A percentile compares a stretch with the other conserved stretches of the same genome.
Conservation (phyloP, 768 basidiomycete species). For the Cantharellus anzutake region DNA sequence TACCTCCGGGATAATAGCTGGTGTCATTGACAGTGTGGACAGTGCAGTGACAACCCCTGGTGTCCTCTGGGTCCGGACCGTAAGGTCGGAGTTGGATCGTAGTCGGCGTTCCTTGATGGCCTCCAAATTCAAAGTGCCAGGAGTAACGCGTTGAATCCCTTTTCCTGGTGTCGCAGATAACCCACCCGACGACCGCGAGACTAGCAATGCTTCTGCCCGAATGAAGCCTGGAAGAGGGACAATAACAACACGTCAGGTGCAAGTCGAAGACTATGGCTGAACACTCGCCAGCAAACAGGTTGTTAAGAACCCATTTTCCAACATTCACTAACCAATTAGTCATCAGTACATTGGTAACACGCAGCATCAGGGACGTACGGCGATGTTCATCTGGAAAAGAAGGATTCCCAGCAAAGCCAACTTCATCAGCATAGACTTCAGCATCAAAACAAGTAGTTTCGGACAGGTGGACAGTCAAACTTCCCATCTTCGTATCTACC, state of each 20-base stretch:
- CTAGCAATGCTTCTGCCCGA: neutral
- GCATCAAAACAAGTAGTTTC: constrained; percentile 75
- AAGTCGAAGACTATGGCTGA: neutral
- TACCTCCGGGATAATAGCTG: constrained; percentile 23
- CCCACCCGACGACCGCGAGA: too few relatives aligned
- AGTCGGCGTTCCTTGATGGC: constrained; percentile 11
- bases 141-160: too few relatives aligned
- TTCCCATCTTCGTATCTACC: constrained; percentile 78
- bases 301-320: constrained; percentile 79
- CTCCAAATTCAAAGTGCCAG: too few relatives aligned
- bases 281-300: constrained; percentile 43
- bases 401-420: constrained; percentile 43
- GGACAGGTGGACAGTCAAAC: constrained; percentile 70
- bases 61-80: constrained; percentile 9
- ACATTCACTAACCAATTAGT: constrained; percentile 46
- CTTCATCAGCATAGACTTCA: constrained; percentile 88
- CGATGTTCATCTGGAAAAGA: constrained; percentile 61
- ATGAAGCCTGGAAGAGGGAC: constrained; percentile 53
- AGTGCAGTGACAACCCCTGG: constrained; percentile 25
- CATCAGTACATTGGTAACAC: constrained; percentile 6
- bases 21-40: constrained; percentile 46
- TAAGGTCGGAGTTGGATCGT: constrained; percentile 12
- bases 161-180: too few relatives aligned
- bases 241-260: neutral
- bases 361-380: constrained; percentile 30